phyloP scores from a whole-genome alignment of 164 flowering plant genomes.

The Macadamia integrifolia region DNA sequence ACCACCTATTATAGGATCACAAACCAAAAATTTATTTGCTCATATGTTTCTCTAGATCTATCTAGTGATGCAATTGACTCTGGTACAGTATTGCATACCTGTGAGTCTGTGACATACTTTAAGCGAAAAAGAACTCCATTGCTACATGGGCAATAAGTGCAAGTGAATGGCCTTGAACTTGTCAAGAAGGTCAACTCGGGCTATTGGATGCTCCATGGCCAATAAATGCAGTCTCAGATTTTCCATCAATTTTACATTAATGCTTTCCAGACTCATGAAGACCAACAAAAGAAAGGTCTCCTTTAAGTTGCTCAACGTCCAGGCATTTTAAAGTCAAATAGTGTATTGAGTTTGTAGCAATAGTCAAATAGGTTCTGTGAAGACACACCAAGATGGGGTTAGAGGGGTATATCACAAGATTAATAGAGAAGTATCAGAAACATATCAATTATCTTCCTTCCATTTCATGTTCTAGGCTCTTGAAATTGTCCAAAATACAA shows the following conservation, averaged over 20 bases:
- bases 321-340: constrained; percentile 53
- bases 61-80: no score
- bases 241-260: constrained; percentile 36
- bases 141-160: constrained; percentile 56
- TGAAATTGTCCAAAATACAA: no score
- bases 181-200: constrained; percentile 41
- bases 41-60: background rate
- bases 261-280: constrained; percentile 39
- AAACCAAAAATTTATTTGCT: background rate
- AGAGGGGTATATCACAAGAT: background rate
- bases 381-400: constrained; percentile 8
- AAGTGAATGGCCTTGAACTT: constrained; percentile 55
- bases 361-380: constrained; percentile 42
- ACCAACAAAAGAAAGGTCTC: constrained; percentile 33
- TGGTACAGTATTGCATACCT: constrained; percentile 24
- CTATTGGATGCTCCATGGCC: constrained; percentile 8
- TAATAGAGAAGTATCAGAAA: no score
- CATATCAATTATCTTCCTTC: no score
- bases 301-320: constrained; percentile 45
- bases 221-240: constrained; percentile 6
- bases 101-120: constrained; percentile 49
- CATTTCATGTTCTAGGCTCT: no score
- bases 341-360: constrained; percentile 59
- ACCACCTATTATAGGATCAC: background rate
- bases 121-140: constrained; percentile 60